Percentiles rank a stretch among this genome's conserved stretches.
These are phyloP conservation scores for Fusarium tupiense DNA, from an alignment of 2,329 filamentous ascomycete species.

Conservation along the genomic window DNA sequence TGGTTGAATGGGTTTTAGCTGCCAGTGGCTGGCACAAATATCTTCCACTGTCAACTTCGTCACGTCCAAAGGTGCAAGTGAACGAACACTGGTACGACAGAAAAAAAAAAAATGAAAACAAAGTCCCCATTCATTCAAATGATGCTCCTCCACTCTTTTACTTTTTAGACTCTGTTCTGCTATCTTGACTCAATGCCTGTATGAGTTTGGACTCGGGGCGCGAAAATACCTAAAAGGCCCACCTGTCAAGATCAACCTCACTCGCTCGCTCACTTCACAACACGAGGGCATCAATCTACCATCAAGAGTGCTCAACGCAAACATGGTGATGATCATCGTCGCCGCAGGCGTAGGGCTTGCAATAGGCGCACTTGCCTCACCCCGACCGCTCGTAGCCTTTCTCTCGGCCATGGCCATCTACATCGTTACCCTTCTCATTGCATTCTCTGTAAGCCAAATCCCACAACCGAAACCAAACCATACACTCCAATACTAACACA, in stretches of 20 bases:
- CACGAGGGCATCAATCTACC: neutral
- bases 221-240: neutral
- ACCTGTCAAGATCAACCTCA: neutral
- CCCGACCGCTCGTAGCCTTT: conserved; percentile 8
- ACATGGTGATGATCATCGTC: neutral
- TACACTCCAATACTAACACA: neutral
- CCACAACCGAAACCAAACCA: neutral
- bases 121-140: neutral
- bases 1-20: neutral
- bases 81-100: too few species aligned
- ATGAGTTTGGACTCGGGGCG: neutral
- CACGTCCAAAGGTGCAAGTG: too few species aligned
- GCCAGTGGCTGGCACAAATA: neutral
- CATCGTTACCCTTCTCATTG: conserved; percentile 41
- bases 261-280: neutral
- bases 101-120: accelerated
- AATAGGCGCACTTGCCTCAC: neutral
- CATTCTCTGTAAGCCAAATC: conserved; percentile 43
- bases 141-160: neutral
- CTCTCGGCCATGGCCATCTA: conserved; percentile 30
- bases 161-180: neutral
- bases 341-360: neutral
- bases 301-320: neutral
- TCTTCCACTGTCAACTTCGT: neutral
- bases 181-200: neutral